Base-by-base conservation (phyloP, 768 basidiomycete species). In the Boletus tomentosulus region DNA sequence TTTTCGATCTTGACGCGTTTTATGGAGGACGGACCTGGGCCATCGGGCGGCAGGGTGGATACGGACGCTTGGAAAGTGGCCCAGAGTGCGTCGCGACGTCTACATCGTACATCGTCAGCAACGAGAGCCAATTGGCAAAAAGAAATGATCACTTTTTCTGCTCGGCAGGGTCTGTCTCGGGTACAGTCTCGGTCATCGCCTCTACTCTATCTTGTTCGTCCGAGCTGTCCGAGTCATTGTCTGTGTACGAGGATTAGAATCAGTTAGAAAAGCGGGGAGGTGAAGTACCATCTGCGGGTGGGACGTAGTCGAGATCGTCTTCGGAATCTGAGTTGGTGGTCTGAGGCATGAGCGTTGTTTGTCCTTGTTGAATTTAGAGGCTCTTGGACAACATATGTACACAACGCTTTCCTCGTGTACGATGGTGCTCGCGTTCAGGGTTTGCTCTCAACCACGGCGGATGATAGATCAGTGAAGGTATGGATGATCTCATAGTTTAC, bases 381-480 rank as follows among this genome's bases (percentile, higher is more conserved):
- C 11, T 50, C 35, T 56, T 57, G 56, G 50, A 57, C 4, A 61
- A 62, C 53, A 62, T 12, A 44, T 28, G 28, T 51, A 64, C n/a
- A 64, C 59, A 64, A 46, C 31, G 92, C n/a, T n/a, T n/a, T n/a
- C n/a, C n/a, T n/a, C n/a, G n/a, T n/a, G n/a, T n/a, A n/a, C n/a
- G n/a, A n/a, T n/a, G n/a, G n/a, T 93, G 91, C 71, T 81, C 86
- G 2, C 73, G 87, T 34, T 65, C 72, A n/a, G 87, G 86, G 1
- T 76, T 75, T 46, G 77, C 70, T 98, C 3, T 89, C 88, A 2
- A 92, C 87, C 2, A 81, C 86, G 5, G 93, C 90, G 0, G 96
- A 99, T 64, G 96, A 98, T 67, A 89, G 92, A 8, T 66, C 74
- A 30, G 78, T 88, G 15, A 84, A 81, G 62, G 78, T 98, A 16